Evolutionary conservation across 495 filamentous ascomycete species (phyloP), one percentile per base, ranked within the genome.

Genomic region (Polyplosphaeria fusca): DNA sequence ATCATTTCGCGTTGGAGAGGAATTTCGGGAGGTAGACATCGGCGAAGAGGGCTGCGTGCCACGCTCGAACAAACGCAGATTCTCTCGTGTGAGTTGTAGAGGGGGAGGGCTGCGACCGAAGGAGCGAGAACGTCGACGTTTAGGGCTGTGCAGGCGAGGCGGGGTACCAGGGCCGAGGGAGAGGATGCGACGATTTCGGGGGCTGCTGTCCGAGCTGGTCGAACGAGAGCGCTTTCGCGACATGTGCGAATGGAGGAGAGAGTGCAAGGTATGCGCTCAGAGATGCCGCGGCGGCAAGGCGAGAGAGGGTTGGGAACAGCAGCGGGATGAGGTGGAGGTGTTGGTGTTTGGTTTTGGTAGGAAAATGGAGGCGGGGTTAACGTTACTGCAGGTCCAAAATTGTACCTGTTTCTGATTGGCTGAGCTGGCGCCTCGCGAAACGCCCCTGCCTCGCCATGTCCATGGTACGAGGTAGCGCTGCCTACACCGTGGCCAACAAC

Each of bases 51-150:
- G 37, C 13, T 49, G 47, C 11, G 47, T 49, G 47, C 25, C 37
- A 28, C 23, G 47, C 37, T 49, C 47, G 24, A 52, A 52, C 41
- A 22, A 42, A n/a, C 49, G 49, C 24, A 52, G 49, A 22, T 42
- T 40, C 49, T 41, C 50, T 53, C 23, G 50, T 32, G 38, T 53
- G 40, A 53, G 50, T 38, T 3, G 50, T n/a, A 53, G 38, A 53
- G 50, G 22, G 38, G 50, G 23, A 35, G 50, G 50, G 37, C 38
- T 53, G 32, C 39, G 25, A 27, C 35, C 38, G n/a, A 53, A 40
- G 40, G 50, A 53, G 26, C 39, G 40, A 26, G 50, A 38, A 32
- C 16, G 50, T 43, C 50, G 38, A 43, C 38, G 38, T 44, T 53
- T 18, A 3, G 16, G 22, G 22, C 37, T 20, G 24, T 53, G 40